These are phyloP conservation scores for Coix lacrymajobi DNA, from an alignment of 176 grass and related monocot genomes.

Conservation along the genomic window DNA sequence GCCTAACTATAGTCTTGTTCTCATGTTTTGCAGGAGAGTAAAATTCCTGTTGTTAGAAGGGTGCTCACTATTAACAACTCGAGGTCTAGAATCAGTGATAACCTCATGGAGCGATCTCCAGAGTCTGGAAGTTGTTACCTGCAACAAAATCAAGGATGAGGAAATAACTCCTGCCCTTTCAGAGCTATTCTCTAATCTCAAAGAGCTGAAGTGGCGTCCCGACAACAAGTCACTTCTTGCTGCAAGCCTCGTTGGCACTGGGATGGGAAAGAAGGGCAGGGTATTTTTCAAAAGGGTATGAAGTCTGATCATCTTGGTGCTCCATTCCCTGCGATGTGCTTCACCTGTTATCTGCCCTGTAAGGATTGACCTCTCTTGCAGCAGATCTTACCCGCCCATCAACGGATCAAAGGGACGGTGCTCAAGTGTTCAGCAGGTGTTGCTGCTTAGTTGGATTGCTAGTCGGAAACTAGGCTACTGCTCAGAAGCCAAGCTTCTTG, in stretches of 20 bases:
- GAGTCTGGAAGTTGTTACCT: conserved; percentile 60
- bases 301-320: conserved; percentile 34
- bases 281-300: conserved; percentile 97
- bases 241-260: conserved; percentile 51
- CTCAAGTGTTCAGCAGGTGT: conserved; percentile 31
- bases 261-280: conserved; percentile 83
- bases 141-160: conserved; percentile 79
- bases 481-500: neutral
- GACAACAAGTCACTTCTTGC: conserved; percentile 72
- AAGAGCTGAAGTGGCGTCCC: conserved; percentile 91
- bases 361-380: conserved; percentile 53
- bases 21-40: conserved; percentile 53
- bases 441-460: conserved; percentile 15
- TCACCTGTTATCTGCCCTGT: conserved; percentile 26
- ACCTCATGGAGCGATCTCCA: conserved; percentile 74
- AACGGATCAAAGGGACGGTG: conserved; percentile 49
- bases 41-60: conserved; percentile 71
- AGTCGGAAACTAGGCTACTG: neutral
- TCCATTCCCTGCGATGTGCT: conserved; percentile 33
- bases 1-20: neutral
- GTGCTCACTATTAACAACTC: conserved; percentile 74
- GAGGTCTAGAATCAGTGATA: conserved; percentile 67
- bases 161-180: conserved; percentile 74
- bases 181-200: conserved; percentile 76
- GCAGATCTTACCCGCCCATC: conserved; percentile 62